Base-by-base conservation (phyloP, 129 eudicot species). In the Daucus carota region DNA sequence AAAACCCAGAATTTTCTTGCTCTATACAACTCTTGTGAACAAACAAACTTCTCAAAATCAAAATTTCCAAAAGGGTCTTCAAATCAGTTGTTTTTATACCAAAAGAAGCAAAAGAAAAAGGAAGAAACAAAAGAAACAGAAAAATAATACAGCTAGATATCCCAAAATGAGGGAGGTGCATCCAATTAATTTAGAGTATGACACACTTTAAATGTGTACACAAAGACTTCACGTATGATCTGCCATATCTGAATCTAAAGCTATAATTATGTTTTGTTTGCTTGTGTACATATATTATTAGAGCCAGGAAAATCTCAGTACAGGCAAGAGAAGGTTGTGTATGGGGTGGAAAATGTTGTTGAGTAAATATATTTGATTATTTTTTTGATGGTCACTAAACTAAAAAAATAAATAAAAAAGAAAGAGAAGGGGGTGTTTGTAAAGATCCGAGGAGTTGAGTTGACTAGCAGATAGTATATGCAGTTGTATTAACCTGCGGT, bases 391-490 rank as follows among this genome's bases (percentile, higher is more conserved):
- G 40, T 36, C 5, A 36, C 40, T 36, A 36, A 36, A 36, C 5
- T 36, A 40, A 2, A 40, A 40, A 40, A 40, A 54, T 54, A 22
- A 4, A 2, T 24, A 24, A 60, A 60, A 26, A 8, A 12, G 1
- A 60, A 0, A 31, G 18, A 5, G 34, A 26, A 3, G 14, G 33
- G 32, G 18, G 34, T 9, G 34, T 62, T 28, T 12, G 50, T 70
- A 42, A 70, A 70, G 74, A 70, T 70, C 74, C 74, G 54, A 70
- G 74, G 75, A 43, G 74, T 42, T 70, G 52, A 22, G 22, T 41
- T 46, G 17, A 24, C 36, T 42, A 24, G 22, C 4, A 52, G 18
- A 13, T 8, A 3, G 9, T 16, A n/a, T 22, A 54, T 54, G 63
- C 31, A n/a, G 63, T 54, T 54, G 63, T 54, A n/a, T 8, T n/a